Evolutionary conservation across 2,329 filamentous ascomycete genomes (phyloP).

Genomic region (Alternaria incomplexa): DNA sequence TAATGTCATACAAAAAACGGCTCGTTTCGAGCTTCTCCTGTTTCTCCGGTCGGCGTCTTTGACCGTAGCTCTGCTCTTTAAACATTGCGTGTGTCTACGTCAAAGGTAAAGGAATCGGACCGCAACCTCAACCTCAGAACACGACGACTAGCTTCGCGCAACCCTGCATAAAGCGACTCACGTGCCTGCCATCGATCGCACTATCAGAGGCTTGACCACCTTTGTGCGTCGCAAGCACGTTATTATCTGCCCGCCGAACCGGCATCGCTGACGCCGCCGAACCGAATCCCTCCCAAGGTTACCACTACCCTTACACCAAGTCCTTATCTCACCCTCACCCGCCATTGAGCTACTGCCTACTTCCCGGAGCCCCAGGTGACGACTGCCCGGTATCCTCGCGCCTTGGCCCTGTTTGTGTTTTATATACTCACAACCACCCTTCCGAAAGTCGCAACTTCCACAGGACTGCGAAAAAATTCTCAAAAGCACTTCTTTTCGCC

Average conservation of each 20-base stretch:
- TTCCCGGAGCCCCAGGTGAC: constrained; percentile 10
- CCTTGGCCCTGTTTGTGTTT: constrained; percentile 25
- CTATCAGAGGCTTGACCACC: constrained; percentile 18
- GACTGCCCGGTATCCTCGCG: constrained; percentile 18
- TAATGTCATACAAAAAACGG: constrained; percentile 35
- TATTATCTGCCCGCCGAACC: constrained; percentile 30
- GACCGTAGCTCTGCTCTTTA: constrained; percentile 12
- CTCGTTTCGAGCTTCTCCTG: constrained; percentile 38
- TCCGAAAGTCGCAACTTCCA: constrained; percentile 5
- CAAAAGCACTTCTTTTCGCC: not conserved
- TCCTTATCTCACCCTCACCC: constrained; percentile 29
- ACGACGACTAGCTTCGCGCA: constrained; percentile 12
- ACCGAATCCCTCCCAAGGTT: constrained; percentile 16
- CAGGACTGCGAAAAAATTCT: not conserved
- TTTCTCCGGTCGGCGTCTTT: constrained; percentile 34
- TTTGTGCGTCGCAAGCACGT: constrained; percentile 20
- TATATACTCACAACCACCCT: constrained; percentile 27
- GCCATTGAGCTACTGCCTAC: constrained; percentile 16
- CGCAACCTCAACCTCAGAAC: constrained; percentile 7
- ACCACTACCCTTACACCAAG: constrained; percentile 22
- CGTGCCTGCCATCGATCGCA: constrained; percentile 25
- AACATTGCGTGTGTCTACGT: constrained; percentile 9
- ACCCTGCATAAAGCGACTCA: constrained; percentile 36
- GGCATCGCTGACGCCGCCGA: constrained; percentile 23
- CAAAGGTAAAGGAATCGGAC: constrained; percentile 11